A percentile compares a stretch with the other conserved stretches of the same genome.
Conservation (phyloP, 306 rosid species). For the Prosopis cineraria region DNA sequence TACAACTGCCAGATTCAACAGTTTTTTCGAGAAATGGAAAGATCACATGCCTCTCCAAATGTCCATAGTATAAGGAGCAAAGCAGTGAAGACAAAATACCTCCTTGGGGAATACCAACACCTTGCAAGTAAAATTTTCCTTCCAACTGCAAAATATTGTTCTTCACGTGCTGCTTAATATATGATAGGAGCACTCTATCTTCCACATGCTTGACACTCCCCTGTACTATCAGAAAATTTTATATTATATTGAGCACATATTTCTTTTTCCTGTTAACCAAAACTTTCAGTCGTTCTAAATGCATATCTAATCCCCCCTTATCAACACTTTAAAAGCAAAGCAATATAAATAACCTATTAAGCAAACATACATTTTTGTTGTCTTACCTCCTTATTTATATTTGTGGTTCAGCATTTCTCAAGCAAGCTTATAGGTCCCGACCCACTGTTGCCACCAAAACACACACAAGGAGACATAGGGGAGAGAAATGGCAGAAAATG, state of each 20-base stretch:
- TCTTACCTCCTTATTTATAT: slow-evolving; percentile 3
- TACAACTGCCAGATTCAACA: slow-evolving; percentile 39
- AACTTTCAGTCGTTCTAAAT: background rate
- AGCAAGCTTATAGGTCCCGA: background rate
- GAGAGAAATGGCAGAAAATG: background rate
- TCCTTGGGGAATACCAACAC: slow-evolving; percentile 90
- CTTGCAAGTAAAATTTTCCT: slow-evolving; percentile 75
- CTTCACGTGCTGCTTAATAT: slow-evolving; percentile 69
- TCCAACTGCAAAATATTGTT: slow-evolving; percentile 71
- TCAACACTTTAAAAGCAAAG: slow-evolving; percentile 20
- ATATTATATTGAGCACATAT: slow-evolving; percentile 28
- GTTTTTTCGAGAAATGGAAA: slow-evolving; percentile 68
- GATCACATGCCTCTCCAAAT: slow-evolving; percentile 69
- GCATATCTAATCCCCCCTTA: background rate
- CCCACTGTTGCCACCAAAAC: background rate
- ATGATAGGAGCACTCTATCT: slow-evolving; percentile 44
- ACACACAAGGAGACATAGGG: background rate
- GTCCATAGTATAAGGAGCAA: slow-evolving; percentile 78
- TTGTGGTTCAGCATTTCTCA: background rate
- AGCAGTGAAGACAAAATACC: slow-evolving; percentile 85
- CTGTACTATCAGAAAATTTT: slow-evolving; percentile 43
- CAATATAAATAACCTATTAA: slow-evolving; percentile 6
- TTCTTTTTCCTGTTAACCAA: background rate
- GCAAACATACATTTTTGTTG: background rate
- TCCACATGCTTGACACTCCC: slow-evolving; percentile 45